A percentile compares a stretch with the other conserved stretches of the same genome.
Conservation (phyloP, 1,139 yeast species). For the Eremothecium coryli region DNA sequence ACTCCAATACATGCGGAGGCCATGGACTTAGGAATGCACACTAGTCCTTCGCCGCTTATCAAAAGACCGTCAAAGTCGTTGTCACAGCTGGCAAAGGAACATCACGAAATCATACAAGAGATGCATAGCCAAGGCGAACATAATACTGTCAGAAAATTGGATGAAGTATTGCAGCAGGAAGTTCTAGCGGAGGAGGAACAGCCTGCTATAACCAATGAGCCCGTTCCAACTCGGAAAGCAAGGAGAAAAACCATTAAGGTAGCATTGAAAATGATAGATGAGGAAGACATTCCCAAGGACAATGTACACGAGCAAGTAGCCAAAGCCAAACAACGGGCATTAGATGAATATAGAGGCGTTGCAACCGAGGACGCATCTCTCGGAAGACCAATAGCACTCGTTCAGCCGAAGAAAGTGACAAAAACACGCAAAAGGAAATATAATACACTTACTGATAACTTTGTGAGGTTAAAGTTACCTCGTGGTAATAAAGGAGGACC, state of each 20-base stretch:
- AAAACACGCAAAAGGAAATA: conserved; percentile 23
- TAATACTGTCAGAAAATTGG: conserved; percentile 3
- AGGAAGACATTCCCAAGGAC: conserved; percentile 9
- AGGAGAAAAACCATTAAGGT: conserved; percentile 7
- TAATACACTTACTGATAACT: conserved; percentile 30
- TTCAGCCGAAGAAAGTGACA: conserved; percentile 5
- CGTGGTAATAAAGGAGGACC: conserved; percentile 15
- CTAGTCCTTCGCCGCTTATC: conserved; percentile 28
- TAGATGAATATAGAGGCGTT: conserved; percentile 17
- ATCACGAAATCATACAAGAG: conserved; percentile 19
- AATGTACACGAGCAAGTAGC: conserved; percentile 24
- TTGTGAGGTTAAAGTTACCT: conserved; percentile 28
- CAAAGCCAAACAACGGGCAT: conserved; percentile 21
- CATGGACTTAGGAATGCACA: conserved; percentile 7
- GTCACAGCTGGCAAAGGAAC: conserved; percentile 21
- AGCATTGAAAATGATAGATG: conserved; percentile 2
- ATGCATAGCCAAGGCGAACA: conserved; percentile 12
- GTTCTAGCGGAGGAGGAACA: conserved; percentile 5
- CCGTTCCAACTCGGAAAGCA: conserved; percentile 6
- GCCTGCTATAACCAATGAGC: conserved; percentile 9
- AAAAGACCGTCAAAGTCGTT: conserved; percentile 24
- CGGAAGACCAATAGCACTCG: conserved; percentile 7
- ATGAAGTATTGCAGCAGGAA: conserved; percentile 4
- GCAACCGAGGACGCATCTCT: conserved; percentile 10
- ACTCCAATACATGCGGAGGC: conserved; percentile 11